phyloP scores from a whole-genome alignment of 2,329 filamentous ascomycete genomes.

The Coccinonectria pachysandricola region DNA sequence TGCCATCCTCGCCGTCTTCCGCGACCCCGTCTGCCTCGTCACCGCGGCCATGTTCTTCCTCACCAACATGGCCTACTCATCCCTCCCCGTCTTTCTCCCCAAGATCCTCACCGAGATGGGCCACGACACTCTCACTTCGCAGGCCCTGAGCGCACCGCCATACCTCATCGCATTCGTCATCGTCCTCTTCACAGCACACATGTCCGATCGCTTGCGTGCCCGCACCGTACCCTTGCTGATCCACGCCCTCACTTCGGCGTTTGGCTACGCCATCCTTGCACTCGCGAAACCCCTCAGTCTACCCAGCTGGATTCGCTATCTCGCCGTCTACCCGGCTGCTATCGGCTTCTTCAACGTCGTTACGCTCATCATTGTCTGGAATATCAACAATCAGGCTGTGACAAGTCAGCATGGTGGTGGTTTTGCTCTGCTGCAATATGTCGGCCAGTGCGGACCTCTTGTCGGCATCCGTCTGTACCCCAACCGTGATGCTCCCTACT shows the following conservation, averaged over 20 bases:
- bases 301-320: constrained; percentile 48
- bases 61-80: constrained; percentile 80
- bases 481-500: constrained; percentile 48
- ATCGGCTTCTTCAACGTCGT: constrained; percentile 77
- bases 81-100: constrained; percentile 78
- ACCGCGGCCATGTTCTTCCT: constrained; percentile 78
- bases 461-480: constrained; percentile 60
- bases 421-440: constrained; percentile 69
- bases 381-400: constrained; percentile 70
- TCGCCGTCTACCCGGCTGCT: constrained; percentile 68
- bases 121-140: constrained; percentile 54
- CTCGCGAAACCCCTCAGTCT: constrained; percentile 40
- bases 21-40: constrained; percentile 43
- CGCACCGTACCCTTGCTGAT: constrained; percentile 58
- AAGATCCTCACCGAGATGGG: constrained; percentile 72
- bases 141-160: constrained; percentile 72
- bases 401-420: constrained; percentile 62
- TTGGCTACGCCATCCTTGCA: constrained; percentile 51
- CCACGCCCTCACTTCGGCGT: constrained; percentile 56
- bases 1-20: constrained; percentile 41
- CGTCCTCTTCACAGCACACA: constrained; percentile 61
- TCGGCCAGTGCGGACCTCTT: constrained; percentile 71
- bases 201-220: constrained; percentile 56
- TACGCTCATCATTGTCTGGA: constrained; percentile 79
- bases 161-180: constrained; percentile 65